phyloP scores from a whole-genome alignment of 2,329 filamentous ascomycete genomes.

The Trichophyton verrucosum region DNA sequence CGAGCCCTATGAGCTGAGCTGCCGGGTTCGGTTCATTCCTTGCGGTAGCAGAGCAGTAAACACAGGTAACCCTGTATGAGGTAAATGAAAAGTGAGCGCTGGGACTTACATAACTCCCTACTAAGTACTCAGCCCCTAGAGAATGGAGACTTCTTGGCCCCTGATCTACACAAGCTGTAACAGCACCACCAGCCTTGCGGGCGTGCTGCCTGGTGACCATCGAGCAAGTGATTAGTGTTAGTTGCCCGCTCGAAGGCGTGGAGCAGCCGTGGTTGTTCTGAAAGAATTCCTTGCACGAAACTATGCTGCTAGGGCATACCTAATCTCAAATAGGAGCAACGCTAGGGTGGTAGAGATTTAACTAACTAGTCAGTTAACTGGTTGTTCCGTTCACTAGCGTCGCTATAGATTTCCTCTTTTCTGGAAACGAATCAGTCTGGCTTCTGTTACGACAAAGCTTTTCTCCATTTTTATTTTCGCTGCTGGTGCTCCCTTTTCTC shows the following conservation, averaged over 20 bases:
- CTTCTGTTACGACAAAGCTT: not conserved
- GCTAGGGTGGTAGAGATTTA: not conserved
- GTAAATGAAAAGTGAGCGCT: not conserved
- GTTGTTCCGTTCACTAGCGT: not conserved
- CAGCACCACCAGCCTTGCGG: not conserved
- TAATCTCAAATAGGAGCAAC: not conserved
- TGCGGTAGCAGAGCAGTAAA: not conserved
- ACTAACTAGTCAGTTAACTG: not conserved
- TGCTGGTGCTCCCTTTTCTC: not conserved
- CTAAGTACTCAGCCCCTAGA: not conserved
- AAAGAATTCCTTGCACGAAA: not conserved
- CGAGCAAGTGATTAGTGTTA: not conserved
- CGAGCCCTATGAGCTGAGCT: not conserved
- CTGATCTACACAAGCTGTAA: slow-evolving; percentile 2
- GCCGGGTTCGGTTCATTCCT: not conserved
- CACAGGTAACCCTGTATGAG: not conserved
- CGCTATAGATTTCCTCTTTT: not conserved
- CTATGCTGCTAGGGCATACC: not conserved
- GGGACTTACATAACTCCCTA: not conserved
- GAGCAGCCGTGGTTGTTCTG: not conserved
- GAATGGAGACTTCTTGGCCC: not conserved
- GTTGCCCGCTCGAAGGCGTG: not conserved
- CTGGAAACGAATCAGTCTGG: not conserved
- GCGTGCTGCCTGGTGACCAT: not conserved
- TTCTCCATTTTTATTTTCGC: not conserved